Percentiles rank a stretch among this genome's conserved stretches.
Conservation (phyloP, 2,329 filamentous ascomycete species). For the Trichoderma gracile region DNA sequence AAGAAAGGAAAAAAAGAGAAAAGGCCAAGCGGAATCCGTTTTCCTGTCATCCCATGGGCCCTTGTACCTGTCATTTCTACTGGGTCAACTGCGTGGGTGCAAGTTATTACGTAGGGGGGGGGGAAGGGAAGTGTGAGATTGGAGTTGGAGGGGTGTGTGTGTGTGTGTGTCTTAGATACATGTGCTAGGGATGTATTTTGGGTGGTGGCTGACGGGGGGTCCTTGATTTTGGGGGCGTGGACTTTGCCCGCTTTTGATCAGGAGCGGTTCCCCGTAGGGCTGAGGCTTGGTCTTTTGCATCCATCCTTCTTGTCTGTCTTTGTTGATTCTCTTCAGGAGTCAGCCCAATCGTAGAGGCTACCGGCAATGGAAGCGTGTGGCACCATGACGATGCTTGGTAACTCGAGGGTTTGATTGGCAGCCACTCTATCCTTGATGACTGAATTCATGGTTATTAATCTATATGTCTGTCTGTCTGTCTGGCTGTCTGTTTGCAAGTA, state of each 20-base stretch:
- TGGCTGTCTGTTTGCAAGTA: too few species aligned
- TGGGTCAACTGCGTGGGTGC: too few species aligned
- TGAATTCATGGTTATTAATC: too few species aligned
- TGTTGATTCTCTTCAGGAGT: not conserved
- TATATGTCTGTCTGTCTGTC: too few species aligned
- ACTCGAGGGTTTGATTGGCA: too few species aligned
- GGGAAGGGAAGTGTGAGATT: too few species aligned
- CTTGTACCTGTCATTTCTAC: too few species aligned
- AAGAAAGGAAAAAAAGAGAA: not conserved
- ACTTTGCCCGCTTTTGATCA: constrained; percentile 10
- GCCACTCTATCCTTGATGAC: too few species aligned
- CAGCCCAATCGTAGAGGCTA: constrained; percentile 21
- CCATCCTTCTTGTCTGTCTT: too few species aligned
- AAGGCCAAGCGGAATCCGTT: not conserved
- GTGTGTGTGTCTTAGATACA: too few species aligned
- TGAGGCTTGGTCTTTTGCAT: constrained; percentile 2
- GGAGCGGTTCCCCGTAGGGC: constrained; percentile 12
- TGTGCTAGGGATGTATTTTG: too few species aligned
- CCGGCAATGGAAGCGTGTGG: not conserved
- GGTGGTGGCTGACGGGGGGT: constrained; percentile 13
- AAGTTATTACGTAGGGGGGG: not conserved
- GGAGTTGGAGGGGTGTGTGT: too few species aligned
- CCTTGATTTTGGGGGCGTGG: constrained; percentile 9
- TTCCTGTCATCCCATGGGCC: not conserved
- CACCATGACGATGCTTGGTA: not conserved